Conservation (phyloP, 179 eudicot species). For the Spinacia oleracea region DNA sequence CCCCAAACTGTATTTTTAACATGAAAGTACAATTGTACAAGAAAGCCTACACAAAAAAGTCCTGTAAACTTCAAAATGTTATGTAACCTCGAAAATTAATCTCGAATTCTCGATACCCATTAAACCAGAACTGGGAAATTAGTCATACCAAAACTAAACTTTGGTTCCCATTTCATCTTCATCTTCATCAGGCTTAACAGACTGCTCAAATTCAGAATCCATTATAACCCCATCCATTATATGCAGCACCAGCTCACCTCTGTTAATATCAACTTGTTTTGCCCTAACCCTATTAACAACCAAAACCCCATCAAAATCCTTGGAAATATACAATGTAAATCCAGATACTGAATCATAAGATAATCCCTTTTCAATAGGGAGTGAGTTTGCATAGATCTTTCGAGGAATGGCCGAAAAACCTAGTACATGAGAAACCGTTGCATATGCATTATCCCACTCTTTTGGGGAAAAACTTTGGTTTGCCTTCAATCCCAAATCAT, state of each 20-base stretch:
- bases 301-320: slow-evolving; percentile 35
- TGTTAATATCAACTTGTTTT: slow-evolving; percentile 43
- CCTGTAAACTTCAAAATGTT: neutral
- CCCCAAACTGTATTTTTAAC: no score
- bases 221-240: slow-evolving; percentile 83
- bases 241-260: slow-evolving; percentile 62
- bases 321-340: slow-evolving; percentile 26
- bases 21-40: neutral
- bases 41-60: neutral
- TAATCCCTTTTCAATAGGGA: slow-evolving; percentile 30
- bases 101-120: neutral
- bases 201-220: slow-evolving; percentile 81
- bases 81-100: neutral
- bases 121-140: neutral
- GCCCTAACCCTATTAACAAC: slow-evolving; percentile 39
- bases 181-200: slow-evolving; percentile 46
- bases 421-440: slow-evolving; percentile 67
- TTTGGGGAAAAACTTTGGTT: slow-evolving; percentile 42
- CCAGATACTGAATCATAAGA: slow-evolving; percentile 45
- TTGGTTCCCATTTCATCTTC: slow-evolving; percentile 12
- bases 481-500: slow-evolving; percentile 49
- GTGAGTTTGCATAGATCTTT: slow-evolving; percentile 41
- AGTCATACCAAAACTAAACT: neutral
- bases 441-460: slow-evolving; percentile 51
- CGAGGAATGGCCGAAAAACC: slow-evolving; percentile 79